Evolutionary conservation across 78 protist species (phyloP).

Genomic region (Dictyostelium citrinum): DNA sequence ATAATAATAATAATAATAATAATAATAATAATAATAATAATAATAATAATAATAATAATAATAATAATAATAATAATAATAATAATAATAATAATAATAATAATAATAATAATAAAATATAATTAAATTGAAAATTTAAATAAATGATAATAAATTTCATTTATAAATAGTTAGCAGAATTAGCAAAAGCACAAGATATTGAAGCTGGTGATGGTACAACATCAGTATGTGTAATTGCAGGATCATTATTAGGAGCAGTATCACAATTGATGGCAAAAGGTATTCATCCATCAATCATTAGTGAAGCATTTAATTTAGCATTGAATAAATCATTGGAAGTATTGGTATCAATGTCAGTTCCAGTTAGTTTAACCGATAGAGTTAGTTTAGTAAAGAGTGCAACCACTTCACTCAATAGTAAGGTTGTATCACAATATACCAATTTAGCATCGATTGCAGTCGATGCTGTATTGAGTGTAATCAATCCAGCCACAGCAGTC

Average conservation of each 20-base stretch:
- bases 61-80: too few species aligned
- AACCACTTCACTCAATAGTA: conserved; percentile 98
- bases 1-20: neutral
- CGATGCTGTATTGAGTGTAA: conserved; percentile 95
- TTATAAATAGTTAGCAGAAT: conserved; percentile 93
- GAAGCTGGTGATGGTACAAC: conserved; percentile 99
- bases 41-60: neutral
- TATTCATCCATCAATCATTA: conserved; percentile 97
- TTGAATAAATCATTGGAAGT: conserved; percentile 84
- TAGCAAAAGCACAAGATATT: conserved; percentile 98
- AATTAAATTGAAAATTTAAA: neutral
- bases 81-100: neutral
- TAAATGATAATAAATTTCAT: neutral
- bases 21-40: neutral
- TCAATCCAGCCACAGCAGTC: conserved; percentile 73
- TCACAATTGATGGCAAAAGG: conserved; percentile 82
- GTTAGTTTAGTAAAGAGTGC: conserved; percentile 93
- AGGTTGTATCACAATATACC: conserved; percentile 96
- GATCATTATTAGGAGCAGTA: conserved; percentile 90
- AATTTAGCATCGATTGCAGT: conserved; percentile 98
- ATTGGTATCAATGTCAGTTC: conserved; percentile 85
- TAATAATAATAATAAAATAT: neutral
- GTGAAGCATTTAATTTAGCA: conserved; percentile 89
- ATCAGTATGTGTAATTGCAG: conserved; percentile 98
- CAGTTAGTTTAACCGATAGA: conserved; percentile 93